Percentiles rank a stretch among this genome's conserved stretches.
Evolutionary conservation across 805 yeast genomes (phyloP).

Genomic region (Candida michaelii): DNA sequence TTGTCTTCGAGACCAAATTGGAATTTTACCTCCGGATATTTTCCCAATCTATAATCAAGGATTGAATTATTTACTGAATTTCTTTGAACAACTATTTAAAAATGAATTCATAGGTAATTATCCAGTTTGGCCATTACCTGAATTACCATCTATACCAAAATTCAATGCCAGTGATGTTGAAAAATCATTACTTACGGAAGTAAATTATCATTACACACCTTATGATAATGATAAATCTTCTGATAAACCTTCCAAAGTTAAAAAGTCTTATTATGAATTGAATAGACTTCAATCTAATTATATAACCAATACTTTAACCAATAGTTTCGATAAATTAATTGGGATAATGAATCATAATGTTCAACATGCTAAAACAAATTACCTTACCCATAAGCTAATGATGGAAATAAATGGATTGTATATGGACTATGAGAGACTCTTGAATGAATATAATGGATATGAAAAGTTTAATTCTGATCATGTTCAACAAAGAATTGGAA

Average conservation of each 20-base stretch:
- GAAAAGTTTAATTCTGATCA: conserved; percentile 38
- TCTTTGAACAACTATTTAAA: conserved; percentile 48
- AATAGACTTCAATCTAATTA: conserved; percentile 68
- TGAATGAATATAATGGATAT: conserved; percentile 40
- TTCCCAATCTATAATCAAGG: conserved; percentile 72
- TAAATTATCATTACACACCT: conserved; percentile 57
- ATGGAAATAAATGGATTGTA: conserved; percentile 53
- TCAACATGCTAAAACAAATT: conserved; percentile 14
- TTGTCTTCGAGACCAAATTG: conserved; percentile 77
- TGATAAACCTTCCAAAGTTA: conserved; percentile 13
- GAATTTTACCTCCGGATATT: conserved; percentile 76
- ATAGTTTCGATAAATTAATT: conserved; percentile 46
- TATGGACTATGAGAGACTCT: conserved; percentile 41
- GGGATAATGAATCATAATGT: conserved; percentile 48
- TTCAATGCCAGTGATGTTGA: conserved; percentile 78
- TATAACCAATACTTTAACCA: conserved; percentile 63
- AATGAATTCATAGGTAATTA: conserved; percentile 13
- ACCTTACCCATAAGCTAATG: conserved; percentile 64
- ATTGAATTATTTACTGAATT: conserved; percentile 58
- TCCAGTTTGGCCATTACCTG: conserved; percentile 78
- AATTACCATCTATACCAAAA: conserved; percentile 59
- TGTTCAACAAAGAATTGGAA: conserved; percentile 36
- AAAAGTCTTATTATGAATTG: conserved; percentile 49
- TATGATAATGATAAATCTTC: conserved; percentile 36
- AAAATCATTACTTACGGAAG: conserved; percentile 71